Evolutionary conservation across 352 stramenopile genomes (phyloP), one percentile per base, ranked within the genome.

Genomic region (Phytopythium vexans): DNA sequence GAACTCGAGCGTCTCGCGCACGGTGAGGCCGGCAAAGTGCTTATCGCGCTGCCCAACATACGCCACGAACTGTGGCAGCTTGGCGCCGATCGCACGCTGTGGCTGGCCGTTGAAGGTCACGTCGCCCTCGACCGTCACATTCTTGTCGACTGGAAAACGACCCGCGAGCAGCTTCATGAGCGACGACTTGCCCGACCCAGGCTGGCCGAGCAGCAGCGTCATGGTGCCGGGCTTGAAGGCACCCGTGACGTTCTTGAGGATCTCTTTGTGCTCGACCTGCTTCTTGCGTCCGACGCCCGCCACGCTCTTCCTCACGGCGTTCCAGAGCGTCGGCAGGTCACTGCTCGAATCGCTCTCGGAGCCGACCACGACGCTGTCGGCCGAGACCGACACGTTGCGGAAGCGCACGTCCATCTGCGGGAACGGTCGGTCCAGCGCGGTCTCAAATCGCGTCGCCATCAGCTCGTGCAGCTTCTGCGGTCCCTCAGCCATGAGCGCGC

Each of bases 331-430:
- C 8, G 76, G 70, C 36, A 83, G 64, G 34, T 70, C 61, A 6
- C 15, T 62, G 4, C 48, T 54, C 34, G 32, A 49, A 3, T 44
- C 48, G 33, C 59, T 52, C 49, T 76, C 58, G 35, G 55, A 61
- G 10, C 68, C 56, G 8, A 73, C 57, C 2, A 59, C 66, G 8
- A 74, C 21, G 21, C 21, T 63, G 33, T 88, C 60, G 0, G 74
- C 77, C n/a, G 68, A 68, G 35, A 85, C 46, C 9, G 68, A 74
- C 43, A 88, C 39, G 49, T 88, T 40, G 2, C 60, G 54, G 52
- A 86, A 83, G 31, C 71, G 77, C 35, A 88, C 65, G 49, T 88
- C 77, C 58, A 85, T 74, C 48, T 86, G 73, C 3, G 74, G 77
- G 38, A 88, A 66, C 4, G 61, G 56, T 16, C 52, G 46, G 14